Conservation (phyloP, 495 filamentous ascomycete genomes). For the Terfezia boudieri region DNA sequence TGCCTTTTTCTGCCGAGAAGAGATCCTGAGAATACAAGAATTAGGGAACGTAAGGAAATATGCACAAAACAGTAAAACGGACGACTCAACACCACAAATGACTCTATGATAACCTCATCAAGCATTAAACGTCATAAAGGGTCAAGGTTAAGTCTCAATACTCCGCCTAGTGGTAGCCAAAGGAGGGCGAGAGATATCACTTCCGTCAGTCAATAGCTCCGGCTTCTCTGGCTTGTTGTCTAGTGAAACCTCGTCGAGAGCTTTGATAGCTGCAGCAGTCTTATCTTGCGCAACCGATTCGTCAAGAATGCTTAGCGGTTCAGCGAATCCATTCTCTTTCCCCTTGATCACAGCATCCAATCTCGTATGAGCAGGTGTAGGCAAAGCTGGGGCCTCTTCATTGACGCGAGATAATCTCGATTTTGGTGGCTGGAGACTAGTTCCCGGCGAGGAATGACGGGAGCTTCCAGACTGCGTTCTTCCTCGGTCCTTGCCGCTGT, state of each 20-base stretch:
- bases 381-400: neutral
- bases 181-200: slow-evolving; percentile 11
- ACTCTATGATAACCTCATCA: neutral
- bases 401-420: neutral
- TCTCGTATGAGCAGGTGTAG: neutral
- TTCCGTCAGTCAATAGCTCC: slow-evolving; percentile 3
- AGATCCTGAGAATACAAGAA: too few species aligned
- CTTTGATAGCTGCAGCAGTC: slow-evolving; percentile 12
- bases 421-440: neutral
- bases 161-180: slow-evolving; percentile 3
- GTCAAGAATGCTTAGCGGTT: slow-evolving; percentile 8
- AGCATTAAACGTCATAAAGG: slow-evolving; percentile 5
- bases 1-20: too few species aligned
- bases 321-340: neutral
- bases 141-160: slow-evolving; percentile 7
- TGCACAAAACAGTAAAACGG: too few species aligned
- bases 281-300: slow-evolving; percentile 11
- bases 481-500: neutral
- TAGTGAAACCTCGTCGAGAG: slow-evolving; percentile 10
- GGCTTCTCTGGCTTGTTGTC: slow-evolving; percentile 9
- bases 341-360: neutral
- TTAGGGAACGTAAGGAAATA: too few species aligned
- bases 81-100: neutral
- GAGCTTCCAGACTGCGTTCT: neutral
- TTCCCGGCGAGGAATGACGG: neutral